Base-by-base conservation (phyloP, 768 basidiomycete genomes). In the Pisolithus marmoratus region DNA sequence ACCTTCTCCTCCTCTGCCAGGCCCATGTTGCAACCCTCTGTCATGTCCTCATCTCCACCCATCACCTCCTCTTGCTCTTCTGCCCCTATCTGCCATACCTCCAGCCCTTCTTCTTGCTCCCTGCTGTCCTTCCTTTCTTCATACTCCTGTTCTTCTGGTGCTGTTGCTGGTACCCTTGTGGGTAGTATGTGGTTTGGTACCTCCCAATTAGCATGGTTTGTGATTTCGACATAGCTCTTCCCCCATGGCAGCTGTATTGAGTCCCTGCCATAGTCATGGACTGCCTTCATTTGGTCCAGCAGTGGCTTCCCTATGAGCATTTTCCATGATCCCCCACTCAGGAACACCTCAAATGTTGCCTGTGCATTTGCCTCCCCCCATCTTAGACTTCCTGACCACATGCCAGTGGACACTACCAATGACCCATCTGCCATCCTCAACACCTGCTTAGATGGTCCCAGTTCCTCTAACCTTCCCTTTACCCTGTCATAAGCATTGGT, bases 281-380 rank as follows among this genome's bases (percentile, higher is more conserved):
- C 51, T 1, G 54, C 59, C 1, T 22, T n/a, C 4, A 62, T 51
- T 8, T 43, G 48, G n/a, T 47, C 43, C 11, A 57, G 56, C 9
- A 62, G 43, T 12, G 61, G 61, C 52, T 57, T 61, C 5, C 54
- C 58, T 5, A 58, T 48, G 23, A 59, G 49, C 45, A 58, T 43
- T 8, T 38, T 14, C 62, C 58, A 60, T 9, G 36, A 49, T 4
- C 54, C 60, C 15, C 54, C 51, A 36, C 61, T 63, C 5, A 55
- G 49, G 42, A 67, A 64, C 0, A 67, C 56, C 46, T 68, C 61
- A 24, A 68, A 61, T 5, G 46, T 23, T 11, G 36, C 49, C 2
- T 31, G 6, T 2, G 5, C 15, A 1, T 36, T 12, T 4, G 60
- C 52, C 0, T 48, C 49, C 2, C 49, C 57, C n/a, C 67, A 41